Base-by-base conservation (phyloP, 78 protist species). In the Chrysochromulina tobinii region DNA sequence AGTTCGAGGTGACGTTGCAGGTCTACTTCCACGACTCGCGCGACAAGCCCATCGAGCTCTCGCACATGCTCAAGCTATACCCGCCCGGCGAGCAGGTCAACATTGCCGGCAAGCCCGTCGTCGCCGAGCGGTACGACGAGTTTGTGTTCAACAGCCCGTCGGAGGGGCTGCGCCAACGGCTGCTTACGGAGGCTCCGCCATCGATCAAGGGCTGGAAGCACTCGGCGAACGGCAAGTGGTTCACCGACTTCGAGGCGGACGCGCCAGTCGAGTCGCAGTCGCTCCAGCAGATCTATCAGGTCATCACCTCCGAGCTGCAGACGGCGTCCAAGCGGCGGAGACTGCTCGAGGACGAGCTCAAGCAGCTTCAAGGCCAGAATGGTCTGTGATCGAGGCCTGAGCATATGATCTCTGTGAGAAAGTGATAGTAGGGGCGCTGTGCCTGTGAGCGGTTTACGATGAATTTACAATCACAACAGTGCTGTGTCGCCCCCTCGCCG, bases 91-190 rank as follows among this genome's bases (percentile, higher is more conserved):
- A 72, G 54, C 4, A 2, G 54, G n/a, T 27, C 57, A 6, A 38
- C 3, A 53, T 53, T 14, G 53, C 68, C 68, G n/a, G 21, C 11
- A 27, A 25, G 1, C 50, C 50, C 4, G 68, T 81, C 18, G 50
- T 55, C 8, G 3, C 87, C 11, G 87, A 55, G 20, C 23, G 48
- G 50, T 81, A 81, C 50, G 87, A 81, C 87, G 87, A 81, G 66
- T 3, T 81, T 21, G 87, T 81, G 21, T 81, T 81, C 50, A 5
- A 7, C 23, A 7, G 57, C 25, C 48, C 87, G 38, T 9, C 53
- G 15, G 67, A 53, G 20, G 53, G 12, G 48, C 66, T 81, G 81
- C 55, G 23, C 5, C 20, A 1, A 54, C 1, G 18, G 81, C 81
- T 72, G 38, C 25, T 25, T 25, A 12, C 64, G 7, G 64, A 59